phyloP scores from a whole-genome alignment of 345 rosid species.

The Reutealis trisperma region DNA sequence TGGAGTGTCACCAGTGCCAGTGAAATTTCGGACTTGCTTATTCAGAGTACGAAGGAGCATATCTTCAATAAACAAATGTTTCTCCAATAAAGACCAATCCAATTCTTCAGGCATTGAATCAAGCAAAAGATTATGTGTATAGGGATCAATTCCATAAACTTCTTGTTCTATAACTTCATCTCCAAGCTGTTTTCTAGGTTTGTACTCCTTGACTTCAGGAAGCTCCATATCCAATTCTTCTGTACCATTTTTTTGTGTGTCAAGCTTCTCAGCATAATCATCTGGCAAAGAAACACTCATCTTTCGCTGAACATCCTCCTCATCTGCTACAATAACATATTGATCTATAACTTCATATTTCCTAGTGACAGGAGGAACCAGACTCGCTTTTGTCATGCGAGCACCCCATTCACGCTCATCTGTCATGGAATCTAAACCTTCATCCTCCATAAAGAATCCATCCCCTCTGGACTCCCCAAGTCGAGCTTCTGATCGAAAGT shows the following conservation, averaged over 20 bases:
- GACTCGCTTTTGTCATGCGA: conserved; percentile 96
- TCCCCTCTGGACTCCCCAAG: conserved; percentile 58
- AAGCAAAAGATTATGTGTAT: conserved; percentile 92
- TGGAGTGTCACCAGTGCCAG: conserved; percentile 91
- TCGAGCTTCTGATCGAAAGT: conserved; percentile 61
- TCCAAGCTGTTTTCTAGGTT: conserved; percentile 90
- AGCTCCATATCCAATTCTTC: conserved; percentile 99
- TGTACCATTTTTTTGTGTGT: conserved; percentile 76
- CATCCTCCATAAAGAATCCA: conserved; percentile 59
- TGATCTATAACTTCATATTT: conserved; percentile 90
- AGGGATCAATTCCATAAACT: conserved; percentile 99
- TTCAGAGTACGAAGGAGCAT: conserved; percentile 78
- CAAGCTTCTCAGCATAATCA: conserved; percentile 93
- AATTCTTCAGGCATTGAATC: conserved; percentile 96
- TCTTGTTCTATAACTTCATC: conserved; percentile 95
- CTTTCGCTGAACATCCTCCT: conserved; percentile 82
- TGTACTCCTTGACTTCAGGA: conserved; percentile 97
- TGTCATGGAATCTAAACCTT: conserved; percentile 52
- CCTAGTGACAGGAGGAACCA: conserved; percentile 99
- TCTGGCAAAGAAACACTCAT: conserved; percentile 95
- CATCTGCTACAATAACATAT: conserved; percentile 82
- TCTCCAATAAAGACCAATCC: conserved; percentile 75
- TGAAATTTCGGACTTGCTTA: conserved; percentile 78
- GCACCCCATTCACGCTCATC: conserved; percentile 99
- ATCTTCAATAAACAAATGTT: conserved; percentile 87